These are phyloP conservation scores for Rhododendron ovatum DNA, from an alignment of 148 eudicot species.

Conservation along the genomic window DNA sequence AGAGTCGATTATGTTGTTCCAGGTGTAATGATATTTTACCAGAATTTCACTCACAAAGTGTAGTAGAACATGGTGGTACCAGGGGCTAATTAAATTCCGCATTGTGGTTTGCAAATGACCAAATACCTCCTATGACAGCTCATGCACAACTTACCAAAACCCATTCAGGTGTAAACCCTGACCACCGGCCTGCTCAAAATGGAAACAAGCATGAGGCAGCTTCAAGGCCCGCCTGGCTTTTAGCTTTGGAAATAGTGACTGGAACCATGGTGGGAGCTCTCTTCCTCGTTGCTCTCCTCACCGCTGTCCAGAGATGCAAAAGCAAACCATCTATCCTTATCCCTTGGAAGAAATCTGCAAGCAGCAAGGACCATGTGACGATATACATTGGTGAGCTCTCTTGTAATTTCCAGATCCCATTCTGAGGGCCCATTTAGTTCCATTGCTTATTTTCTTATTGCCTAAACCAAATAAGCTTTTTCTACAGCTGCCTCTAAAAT, in stretches of 20 bases:
- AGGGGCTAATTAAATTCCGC: not conserved
- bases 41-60: not conserved
- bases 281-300: slow-evolving; percentile 41
- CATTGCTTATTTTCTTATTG: not conserved
- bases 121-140: slow-evolving; percentile 31
- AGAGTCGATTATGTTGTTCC: not conserved
- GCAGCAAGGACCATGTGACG: slow-evolving; percentile 58
- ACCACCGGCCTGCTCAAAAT: slow-evolving; percentile 32
- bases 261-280: slow-evolving; percentile 67
- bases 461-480: not conserved
- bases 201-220: slow-evolving; percentile 34
- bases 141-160: slow-evolving; percentile 35
- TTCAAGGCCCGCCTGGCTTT: slow-evolving; percentile 72
- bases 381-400: slow-evolving; percentile 52
- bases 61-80: not conserved
- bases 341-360: slow-evolving; percentile 87
- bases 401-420: not conserved
- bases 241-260: slow-evolving; percentile 71
- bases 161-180: slow-evolving; percentile 29
- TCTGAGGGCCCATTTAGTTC: not conserved
- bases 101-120: not conserved
- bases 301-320: slow-evolving; percentile 52
- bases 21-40: not conserved
- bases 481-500: not conserved
- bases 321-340: slow-evolving; percentile 57